Evolutionary conservation across 106 monocot species (phyloP), one percentile per base, ranked within the genome.

Genomic region (Iris macrosiphon): DNA sequence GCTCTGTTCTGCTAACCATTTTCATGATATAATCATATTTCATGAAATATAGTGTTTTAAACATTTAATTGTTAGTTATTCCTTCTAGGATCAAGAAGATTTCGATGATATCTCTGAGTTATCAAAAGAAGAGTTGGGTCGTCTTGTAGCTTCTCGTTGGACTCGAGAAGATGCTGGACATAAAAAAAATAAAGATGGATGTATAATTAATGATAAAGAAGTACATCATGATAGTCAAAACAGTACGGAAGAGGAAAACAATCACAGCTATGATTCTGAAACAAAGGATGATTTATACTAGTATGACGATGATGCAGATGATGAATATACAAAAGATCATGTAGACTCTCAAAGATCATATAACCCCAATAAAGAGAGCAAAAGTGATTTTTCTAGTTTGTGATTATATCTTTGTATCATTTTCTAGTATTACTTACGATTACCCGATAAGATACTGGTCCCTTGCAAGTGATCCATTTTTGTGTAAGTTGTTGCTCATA

Each of bases 101-200:
- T 53, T 64, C 50, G 67, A 29, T 19, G 52, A 49, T 64, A 50
- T 61, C 19, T 80, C 80, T 49, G 87, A 62, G 33, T 73, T 98
- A 55, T 91, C 98, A 45, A 98, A 72, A 59, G 98, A 91, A 66
- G 98, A 98, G 52, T 62, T 98, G 46, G 98, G 98, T 17, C 91
- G 98, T 48, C 70, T 78, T 60, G 81, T 98, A 58, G 98, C 98
- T 60, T 98, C 98, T 65, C 87, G 98, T 13, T 98, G 98, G 98
- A 98, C 91, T 12, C 87, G 98, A 10, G 91, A 91, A 71, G 68
- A 62, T 49, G 19, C 57, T 57, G 65, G 20, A 42, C 18, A 59
- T 23, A 56, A 78, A 62, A 26, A 35, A 55, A 63, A 80, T 63
- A 75, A 72, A 68, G 58, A 45, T 23, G 67, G 66, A 29, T 61